A percentile compares a stretch with the other conserved stretches of the same genome.
Conservation (phyloP, 2,329 filamentous ascomycete species). For the Colletotrichum musae region DNA sequence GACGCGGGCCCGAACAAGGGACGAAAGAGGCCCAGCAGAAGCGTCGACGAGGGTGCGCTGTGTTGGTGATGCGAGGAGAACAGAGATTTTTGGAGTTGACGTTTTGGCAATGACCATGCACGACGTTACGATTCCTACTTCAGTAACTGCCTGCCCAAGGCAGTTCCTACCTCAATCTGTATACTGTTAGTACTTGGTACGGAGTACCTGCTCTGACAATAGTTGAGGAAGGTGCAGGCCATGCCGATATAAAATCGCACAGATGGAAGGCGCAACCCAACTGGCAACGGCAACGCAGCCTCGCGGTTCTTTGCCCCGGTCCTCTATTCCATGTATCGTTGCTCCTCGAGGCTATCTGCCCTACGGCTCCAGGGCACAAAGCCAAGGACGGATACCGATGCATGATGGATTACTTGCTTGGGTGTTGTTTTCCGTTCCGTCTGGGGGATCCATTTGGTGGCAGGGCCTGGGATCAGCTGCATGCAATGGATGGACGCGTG, state of each 20-base stretch:
- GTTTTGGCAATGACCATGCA: neutral
- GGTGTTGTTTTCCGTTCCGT: conserved; percentile 28
- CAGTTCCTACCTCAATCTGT: too few relatives aligned
- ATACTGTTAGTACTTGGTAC: too few relatives aligned
- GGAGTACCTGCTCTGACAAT: too few relatives aligned
- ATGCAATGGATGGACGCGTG: neutral
- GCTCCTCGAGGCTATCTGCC: neutral
- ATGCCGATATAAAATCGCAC: conserved; percentile 4
- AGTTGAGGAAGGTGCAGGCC: neutral
- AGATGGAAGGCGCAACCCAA: too few relatives aligned
- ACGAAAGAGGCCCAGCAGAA: conserved; percentile 30
- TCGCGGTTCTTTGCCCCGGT: neutral
- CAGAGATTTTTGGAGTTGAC: conserved; percentile 5
- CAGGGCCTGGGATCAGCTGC: conserved; percentile 22
- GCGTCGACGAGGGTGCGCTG: conserved; percentile 20
- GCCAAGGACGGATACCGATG: conserved; percentile 21
- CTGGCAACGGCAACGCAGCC: too few relatives aligned
- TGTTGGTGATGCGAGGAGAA: neutral
- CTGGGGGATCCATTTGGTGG: conserved; percentile 24
- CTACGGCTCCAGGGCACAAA: conserved; percentile 9
- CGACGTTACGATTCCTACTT: too few relatives aligned
- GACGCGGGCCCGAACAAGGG: conserved; percentile 20
- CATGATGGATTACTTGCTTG: conserved; percentile 19
- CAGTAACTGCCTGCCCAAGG: too few relatives aligned
- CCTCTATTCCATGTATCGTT: too few relatives aligned